A percentile compares a stretch with the other conserved stretches of the same genome.
phyloP scores from a whole-genome alignment of 73 alveolate species.

The Symbiodinium pilosum region DNA sequence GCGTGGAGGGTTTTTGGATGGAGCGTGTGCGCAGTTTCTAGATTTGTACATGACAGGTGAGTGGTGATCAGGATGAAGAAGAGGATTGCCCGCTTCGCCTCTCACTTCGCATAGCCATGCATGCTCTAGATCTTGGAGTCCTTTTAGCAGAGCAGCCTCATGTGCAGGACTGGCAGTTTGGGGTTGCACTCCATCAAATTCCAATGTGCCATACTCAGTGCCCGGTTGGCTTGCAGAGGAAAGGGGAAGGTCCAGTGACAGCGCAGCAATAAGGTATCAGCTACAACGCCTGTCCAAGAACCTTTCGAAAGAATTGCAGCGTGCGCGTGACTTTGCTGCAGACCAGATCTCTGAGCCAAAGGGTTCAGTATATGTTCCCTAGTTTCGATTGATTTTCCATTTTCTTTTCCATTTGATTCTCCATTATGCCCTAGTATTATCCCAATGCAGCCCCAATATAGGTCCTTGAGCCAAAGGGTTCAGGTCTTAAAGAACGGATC shows the following conservation, averaged over 20 bases:
- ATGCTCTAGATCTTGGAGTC: not conserved
- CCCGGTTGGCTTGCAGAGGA: not conserved
- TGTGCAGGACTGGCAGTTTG: constrained; percentile 87
- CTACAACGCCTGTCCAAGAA: constrained; percentile 70
- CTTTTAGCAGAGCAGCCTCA: not conserved
- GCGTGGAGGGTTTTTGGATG: not conserved
- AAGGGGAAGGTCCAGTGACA: too few relatives aligned
- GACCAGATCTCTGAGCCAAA: not conserved
- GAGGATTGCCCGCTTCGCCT: constrained; percentile 31
- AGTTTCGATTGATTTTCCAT: too few relatives aligned
- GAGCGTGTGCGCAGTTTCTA: not conserved
- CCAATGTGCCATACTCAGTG: constrained; percentile 24
- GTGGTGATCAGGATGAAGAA: constrained; percentile 86
- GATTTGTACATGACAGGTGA: not conserved
- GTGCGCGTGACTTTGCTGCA: constrained; percentile 35
- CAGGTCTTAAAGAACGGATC: too few relatives aligned
- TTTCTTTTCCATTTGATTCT: not conserved
- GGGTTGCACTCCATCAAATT: constrained; percentile 95
- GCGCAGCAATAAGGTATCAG: constrained; percentile 34
- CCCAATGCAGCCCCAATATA: not conserved
- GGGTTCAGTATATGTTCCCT: not conserved
- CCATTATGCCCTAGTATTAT: not conserved
- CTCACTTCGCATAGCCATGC: too few relatives aligned
- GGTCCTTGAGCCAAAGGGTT: too few relatives aligned
- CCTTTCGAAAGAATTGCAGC: constrained; percentile 72